Evolutionary conservation across 2,329 filamentous ascomycete species (phyloP).

Genomic region (Fusarium xyrophilum): DNA sequence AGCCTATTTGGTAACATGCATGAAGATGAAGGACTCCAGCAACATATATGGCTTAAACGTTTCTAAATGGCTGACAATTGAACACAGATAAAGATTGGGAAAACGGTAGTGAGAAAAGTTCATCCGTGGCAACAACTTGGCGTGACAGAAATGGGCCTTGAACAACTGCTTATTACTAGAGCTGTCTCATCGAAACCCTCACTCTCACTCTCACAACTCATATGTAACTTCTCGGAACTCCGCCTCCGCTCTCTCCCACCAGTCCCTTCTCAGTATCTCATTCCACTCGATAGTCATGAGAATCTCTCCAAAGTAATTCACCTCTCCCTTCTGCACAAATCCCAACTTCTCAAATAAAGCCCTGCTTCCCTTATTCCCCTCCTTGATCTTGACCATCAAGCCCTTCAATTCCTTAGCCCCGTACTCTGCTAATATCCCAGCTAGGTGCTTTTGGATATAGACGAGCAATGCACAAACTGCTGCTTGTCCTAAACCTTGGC

Average conservation of each 20-base stretch:
- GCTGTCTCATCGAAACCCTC: background rate
- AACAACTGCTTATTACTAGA: background rate
- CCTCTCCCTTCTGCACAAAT: conserved; percentile 58
- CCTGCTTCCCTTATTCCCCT: conserved; percentile 59
- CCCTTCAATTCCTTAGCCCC: conserved; percentile 30
- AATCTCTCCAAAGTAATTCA: conserved; percentile 69
- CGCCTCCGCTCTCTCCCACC: conserved; percentile 29
- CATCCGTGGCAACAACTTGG: background rate
- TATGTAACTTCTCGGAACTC: conserved; percentile 40
- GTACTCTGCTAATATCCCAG: conserved; percentile 60
- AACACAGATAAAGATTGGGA: no score
- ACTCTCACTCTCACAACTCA: background rate
- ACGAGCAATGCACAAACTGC: conserved; percentile 72
- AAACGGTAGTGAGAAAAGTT: no score
- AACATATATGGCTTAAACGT: background rate
- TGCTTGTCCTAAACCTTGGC: conserved; percentile 69
- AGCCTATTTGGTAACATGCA: background rate
- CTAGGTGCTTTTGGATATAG: conserved; percentile 67
- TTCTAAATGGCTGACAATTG: no score
- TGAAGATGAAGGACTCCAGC: background rate
- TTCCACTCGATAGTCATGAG: conserved; percentile 54
- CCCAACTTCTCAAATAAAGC: conserved; percentile 60
- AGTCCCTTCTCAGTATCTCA: conserved; percentile 31
- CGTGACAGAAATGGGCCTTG: background rate
- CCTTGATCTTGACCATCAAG: conserved; percentile 66